Conservation (phyloP, 306 rosid genomes). For the Senna tora region DNA sequence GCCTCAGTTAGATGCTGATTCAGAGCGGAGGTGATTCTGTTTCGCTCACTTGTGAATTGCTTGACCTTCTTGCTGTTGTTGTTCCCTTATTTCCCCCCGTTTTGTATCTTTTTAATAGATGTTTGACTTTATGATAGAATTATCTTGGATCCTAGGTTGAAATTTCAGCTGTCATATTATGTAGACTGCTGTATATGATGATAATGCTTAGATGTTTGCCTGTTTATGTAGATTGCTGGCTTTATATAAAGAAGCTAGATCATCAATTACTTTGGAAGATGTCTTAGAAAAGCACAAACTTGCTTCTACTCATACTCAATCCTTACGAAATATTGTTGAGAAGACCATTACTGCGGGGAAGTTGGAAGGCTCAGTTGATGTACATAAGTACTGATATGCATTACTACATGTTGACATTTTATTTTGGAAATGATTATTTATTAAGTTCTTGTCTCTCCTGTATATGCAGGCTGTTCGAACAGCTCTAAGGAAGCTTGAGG, state of each 20-base stretch:
- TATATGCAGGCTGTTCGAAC: constrained; percentile 75
- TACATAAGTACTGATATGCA: constrained; percentile 32
- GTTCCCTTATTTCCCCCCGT: neutral
- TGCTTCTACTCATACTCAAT: constrained; percentile 57
- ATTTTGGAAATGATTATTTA: constrained; percentile 10
- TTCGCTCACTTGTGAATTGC: constrained; percentile 26
- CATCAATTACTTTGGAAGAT: constrained; percentile 63
- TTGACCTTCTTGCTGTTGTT: constrained; percentile 16
- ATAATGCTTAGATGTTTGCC: constrained; percentile 33
- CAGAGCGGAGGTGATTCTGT: constrained; percentile 68
- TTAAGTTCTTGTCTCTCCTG: constrained; percentile 25
- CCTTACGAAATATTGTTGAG: constrained; percentile 55
- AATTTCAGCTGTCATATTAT: constrained; percentile 26
- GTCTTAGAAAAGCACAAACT: constrained; percentile 59
- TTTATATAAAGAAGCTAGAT: constrained; percentile 64
- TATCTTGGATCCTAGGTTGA: constrained; percentile 29
- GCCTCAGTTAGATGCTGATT: constrained; percentile 60
- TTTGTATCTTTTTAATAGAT: neutral
- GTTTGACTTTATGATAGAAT: neutral
- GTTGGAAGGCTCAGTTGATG: constrained; percentile 87
- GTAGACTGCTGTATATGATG: constrained; percentile 26
- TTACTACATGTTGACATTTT: constrained; percentile 13
- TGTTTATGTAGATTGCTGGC: constrained; percentile 56
- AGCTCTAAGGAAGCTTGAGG: constrained; percentile 70
- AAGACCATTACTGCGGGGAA: constrained; percentile 77